phyloP scores from a whole-genome alignment of 345 rosid genomes.

The Salix dunnii region DNA sequence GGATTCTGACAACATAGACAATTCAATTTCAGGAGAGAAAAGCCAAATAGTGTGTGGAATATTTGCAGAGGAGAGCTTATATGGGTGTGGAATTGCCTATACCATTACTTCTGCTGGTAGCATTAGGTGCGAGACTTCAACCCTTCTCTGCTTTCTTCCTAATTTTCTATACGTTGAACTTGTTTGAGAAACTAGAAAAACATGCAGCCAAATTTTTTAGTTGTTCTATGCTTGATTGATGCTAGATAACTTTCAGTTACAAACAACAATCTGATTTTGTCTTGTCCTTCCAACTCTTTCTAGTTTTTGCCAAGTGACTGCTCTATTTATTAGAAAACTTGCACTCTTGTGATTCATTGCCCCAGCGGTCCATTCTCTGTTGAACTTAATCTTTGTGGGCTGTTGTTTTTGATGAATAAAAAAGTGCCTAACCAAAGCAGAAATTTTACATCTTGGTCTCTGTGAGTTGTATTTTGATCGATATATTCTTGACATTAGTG shows the following conservation, averaged over 20 bases:
- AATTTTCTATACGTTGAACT: neutral
- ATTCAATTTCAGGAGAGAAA: conserved; percentile 36
- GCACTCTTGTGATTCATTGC: too few relatives aligned
- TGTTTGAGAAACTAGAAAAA: neutral
- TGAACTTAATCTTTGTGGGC: too few relatives aligned
- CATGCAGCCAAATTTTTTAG: neutral
- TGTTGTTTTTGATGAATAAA: too few relatives aligned
- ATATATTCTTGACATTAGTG: too few relatives aligned
- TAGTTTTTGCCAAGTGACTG: neutral
- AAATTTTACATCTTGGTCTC: too few relatives aligned
- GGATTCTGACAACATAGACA: neutral
- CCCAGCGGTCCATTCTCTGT: too few relatives aligned
- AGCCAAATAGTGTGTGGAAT: conserved; percentile 29
- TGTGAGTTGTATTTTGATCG: too few relatives aligned
- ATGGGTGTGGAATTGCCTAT: conserved; percentile 42
- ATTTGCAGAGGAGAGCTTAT: conserved; percentile 36
- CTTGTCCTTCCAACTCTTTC: neutral
- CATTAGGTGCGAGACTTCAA: conserved; percentile 28
- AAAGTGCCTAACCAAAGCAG: too few relatives aligned
- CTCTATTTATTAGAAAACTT: too few relatives aligned
- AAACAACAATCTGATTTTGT: neutral
- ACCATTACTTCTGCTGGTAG: conserved; percentile 44
- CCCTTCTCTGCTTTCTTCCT: neutral
- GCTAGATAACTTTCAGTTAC: neutral
- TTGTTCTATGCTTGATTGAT: neutral